Base-by-base conservation (phyloP, 2,329 filamentous ascomycete species). In the Shiraia bambusicola region DNA sequence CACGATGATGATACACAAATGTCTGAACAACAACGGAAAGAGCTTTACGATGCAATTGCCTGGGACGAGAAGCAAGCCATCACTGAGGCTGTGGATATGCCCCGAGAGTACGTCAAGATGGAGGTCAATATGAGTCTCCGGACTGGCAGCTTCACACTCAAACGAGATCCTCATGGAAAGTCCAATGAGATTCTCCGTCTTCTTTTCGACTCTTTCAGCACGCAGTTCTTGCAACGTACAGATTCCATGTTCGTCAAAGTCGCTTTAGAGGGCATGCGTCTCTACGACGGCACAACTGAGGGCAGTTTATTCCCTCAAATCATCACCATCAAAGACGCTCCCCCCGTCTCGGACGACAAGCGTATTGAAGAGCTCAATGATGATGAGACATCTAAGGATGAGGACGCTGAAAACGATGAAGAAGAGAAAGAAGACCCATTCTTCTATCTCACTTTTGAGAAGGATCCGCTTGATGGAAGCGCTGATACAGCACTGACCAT, bases 41-140 rank as follows among this genome's bases (percentile, higher is more conserved):
- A 98, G 69, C 79, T 99, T 8, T 98, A 97, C 67, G 86, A 94
- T 56, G 94, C 89, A 35, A 99, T 99, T 58, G 93, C 97, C 59
- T 99, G 92, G 84, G 88, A 98, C 49, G 93, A 99, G 69, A 97
- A 96, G 74, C 84, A 91, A 46, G 88, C 87, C 2, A 78, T 98
- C 28, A 79, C 89, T 0, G 90, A 95, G 54, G 85, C 87, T 29
- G 84, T 99, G 3, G 93, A 98, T 56, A 77, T 90, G 24, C 94
- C 94, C 0, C 82, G 88, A 39, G 93, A 99, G 56, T 89, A 89
- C 8, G 79, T 98, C 59, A 96, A 97, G 69, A 77, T 97, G 67
- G 88, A 96, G 64, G 75, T 98, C 34, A 90, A 97, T 64, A 86
- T 93, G 35, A 92, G 88, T 40, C 82, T 99, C n/a, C 87, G 88